These are phyloP conservation scores for Russula abietina DNA, from an alignment of 768 basidiomycete genomes.

Conservation along the genomic window DNA sequence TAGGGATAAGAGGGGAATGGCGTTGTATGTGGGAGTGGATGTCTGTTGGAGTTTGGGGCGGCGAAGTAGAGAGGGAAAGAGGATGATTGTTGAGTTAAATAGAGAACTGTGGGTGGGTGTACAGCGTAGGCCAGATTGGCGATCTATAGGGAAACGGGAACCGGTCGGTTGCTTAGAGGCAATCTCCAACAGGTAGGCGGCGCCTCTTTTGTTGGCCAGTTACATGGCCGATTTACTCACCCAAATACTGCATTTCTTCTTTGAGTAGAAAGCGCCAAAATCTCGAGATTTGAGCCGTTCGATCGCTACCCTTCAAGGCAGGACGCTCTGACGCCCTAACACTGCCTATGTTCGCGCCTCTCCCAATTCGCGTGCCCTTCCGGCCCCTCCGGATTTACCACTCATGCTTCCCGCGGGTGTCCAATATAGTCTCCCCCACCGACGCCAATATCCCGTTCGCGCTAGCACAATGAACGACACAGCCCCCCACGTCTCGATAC, in stretches of 20 bases:
- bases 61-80: neutral
- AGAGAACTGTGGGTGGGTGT: neutral
- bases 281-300: neutral
- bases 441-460: neutral
- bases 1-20: neutral
- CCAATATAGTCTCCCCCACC: neutral
- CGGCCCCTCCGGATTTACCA: neutral
- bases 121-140: neutral
- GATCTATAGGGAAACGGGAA: neutral
- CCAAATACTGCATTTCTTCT: neutral
- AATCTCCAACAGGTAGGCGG: neutral
- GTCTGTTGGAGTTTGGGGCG: neutral
- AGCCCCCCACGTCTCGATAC: neutral
- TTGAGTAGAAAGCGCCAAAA: neutral
- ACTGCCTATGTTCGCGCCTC: neutral
- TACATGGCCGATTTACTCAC: neutral
- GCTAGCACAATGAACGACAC: neutral
- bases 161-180: constrained; percentile 8
- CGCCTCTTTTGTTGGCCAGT: neutral
- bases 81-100: constrained; percentile 14
- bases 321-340: neutral
- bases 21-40: neutral
- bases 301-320: neutral
- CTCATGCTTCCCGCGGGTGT: neutral
- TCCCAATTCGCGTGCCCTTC: neutral